These are phyloP conservation scores for Penicillium crystallinum DNA, from an alignment of 495 filamentous ascomycete genomes.

Conservation along the genomic window DNA sequence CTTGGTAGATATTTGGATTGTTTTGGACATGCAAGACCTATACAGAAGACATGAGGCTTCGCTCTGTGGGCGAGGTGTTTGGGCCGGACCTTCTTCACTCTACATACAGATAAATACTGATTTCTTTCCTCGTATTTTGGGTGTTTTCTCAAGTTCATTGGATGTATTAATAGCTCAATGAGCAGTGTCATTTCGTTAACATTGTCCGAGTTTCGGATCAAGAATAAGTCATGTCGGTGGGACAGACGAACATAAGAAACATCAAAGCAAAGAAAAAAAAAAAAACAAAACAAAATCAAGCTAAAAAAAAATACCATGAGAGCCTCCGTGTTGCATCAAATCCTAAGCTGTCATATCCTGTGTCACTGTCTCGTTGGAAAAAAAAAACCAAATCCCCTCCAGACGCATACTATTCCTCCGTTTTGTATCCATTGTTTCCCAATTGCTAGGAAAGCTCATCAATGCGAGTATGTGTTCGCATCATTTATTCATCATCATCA, in stretches of 20 bases:
- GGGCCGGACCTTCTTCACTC: slow-evolving; percentile 12
- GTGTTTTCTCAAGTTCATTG: too few species aligned
- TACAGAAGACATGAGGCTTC: background rate
- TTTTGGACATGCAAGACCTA: background rate
- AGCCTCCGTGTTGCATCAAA: background rate
- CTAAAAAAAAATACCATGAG: background rate
- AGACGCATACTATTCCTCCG: background rate
- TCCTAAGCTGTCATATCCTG: background rate
- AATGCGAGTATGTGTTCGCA: background rate
- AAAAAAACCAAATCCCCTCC: background rate
- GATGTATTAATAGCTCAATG: too few species aligned
- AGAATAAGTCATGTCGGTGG: too few species aligned
- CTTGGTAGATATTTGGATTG: background rate
- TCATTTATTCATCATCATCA: slow-evolving; percentile 16
- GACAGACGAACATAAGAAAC: background rate
- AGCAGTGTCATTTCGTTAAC: too few species aligned
- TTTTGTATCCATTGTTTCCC: background rate
- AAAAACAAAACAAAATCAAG: background rate
- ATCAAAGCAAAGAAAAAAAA: background rate
- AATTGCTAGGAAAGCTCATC: background rate
- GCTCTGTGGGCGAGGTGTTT: background rate
- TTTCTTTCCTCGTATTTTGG: background rate
- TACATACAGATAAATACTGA: slow-evolving; percentile 6
- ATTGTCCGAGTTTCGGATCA: too few species aligned
- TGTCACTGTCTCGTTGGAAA: background rate